Conservation (phyloP, 108 stramenopile species). For the Epithemia pelagica region DNA sequence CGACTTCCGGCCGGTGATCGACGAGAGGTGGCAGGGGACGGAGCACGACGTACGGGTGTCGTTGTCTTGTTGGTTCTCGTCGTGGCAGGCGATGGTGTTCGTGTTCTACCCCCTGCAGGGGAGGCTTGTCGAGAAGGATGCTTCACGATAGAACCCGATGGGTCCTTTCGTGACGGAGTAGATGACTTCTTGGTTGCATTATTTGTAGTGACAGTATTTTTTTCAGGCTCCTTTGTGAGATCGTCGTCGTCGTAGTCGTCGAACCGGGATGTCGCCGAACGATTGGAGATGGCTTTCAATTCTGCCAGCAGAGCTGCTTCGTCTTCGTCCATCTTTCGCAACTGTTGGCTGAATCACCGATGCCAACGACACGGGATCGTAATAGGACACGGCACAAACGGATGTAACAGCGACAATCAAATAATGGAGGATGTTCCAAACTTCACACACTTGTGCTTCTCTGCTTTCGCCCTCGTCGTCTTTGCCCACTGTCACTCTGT, state of each 20-base stretch:
- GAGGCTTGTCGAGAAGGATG: background rate
- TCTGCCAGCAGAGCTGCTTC: constrained; percentile 34
- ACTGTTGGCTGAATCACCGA: no score
- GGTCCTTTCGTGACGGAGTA: background rate
- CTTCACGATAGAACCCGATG: background rate
- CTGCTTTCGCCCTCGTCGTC: no score
- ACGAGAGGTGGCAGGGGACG: background rate
- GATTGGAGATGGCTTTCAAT: constrained; percentile 55
- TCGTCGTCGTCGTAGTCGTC: background rate
- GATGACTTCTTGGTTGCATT: background rate
- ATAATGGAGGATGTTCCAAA: no score
- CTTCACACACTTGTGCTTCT: no score
- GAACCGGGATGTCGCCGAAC: constrained; percentile 22
- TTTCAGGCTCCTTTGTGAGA: background rate
- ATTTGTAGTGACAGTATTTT: background rate
- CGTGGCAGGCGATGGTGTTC: background rate
- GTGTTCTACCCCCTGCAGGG: background rate
- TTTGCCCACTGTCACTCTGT: no score
- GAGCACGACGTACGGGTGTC: background rate
- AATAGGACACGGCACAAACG: no score
- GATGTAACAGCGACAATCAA: no score
- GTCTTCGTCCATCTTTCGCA: constrained; percentile 3
- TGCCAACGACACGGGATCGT: no score
- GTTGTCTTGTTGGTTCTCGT: no score
- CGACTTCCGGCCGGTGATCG: background rate